Conservation (phyloP, 352 stramenopile species). For the Phytophthora palmivora region DNA sequence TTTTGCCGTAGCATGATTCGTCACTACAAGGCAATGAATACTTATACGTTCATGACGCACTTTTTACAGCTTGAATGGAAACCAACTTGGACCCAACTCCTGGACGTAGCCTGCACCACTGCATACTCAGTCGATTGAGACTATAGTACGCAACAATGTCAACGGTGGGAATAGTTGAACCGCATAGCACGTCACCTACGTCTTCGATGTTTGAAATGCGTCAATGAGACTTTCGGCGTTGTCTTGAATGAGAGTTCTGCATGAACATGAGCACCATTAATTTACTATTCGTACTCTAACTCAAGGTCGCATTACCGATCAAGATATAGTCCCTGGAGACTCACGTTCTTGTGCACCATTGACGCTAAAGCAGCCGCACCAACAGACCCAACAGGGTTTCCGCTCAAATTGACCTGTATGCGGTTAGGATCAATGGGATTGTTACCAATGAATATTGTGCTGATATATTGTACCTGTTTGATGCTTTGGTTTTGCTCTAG, state of each 20-base stretch:
- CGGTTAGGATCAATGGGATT: not conserved
- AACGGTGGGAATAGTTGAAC: conserved; percentile 1
- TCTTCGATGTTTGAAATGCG: conserved; percentile 33
- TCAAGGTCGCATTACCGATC: conserved; percentile 27
- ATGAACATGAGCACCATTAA: not conserved
- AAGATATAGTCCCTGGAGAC: conserved; percentile 37
- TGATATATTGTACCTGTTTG: conserved; percentile 8
- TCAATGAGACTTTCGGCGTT: conserved; percentile 33
- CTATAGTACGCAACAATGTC: conserved; percentile 20
- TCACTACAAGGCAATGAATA: no score
- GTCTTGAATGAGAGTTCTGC: conserved; percentile 31
- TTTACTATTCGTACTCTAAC: not conserved
- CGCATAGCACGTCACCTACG: conserved; percentile 24
- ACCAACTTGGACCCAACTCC: conserved; percentile 33
- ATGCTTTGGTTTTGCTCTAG: conserved; percentile 45
- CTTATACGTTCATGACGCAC: no score
- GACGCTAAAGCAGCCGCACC: conserved; percentile 35
- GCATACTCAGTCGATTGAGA: conserved; percentile 40
- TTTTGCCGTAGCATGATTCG: no score
- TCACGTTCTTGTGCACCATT: conserved; percentile 44
- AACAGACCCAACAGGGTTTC: conserved; percentile 37
- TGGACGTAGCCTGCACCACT: conserved; percentile 41
- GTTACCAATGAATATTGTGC: not conserved
- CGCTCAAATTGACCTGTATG: conserved; percentile 40
- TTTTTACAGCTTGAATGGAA: conserved; percentile 24